phyloP scores from a whole-genome alignment of 2,329 filamentous ascomycete genomes.

The Nemania serpens region DNA sequence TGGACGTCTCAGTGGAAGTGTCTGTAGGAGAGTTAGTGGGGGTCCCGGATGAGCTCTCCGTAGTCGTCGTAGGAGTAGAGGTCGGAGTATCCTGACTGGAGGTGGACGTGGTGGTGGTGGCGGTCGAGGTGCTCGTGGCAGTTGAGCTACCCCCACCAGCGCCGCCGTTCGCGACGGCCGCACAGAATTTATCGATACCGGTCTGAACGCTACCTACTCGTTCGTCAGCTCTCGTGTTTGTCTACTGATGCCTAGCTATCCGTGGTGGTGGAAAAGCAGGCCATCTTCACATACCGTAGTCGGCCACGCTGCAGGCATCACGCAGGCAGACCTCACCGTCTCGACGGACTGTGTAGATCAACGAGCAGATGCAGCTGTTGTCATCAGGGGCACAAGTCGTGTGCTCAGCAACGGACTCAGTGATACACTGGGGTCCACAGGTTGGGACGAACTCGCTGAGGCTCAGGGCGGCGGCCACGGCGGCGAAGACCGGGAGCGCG shows the following conservation, averaged over 20 bases:
- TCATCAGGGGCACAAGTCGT: conserved; percentile 36
- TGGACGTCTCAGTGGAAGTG: conserved; percentile 18
- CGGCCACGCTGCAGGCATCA: conserved; percentile 32
- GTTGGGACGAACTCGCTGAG: conserved; percentile 36
- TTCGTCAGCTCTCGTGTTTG: conserved; percentile 9
- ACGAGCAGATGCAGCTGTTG: conserved; percentile 37
- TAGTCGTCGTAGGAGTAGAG: conserved; percentile 18
- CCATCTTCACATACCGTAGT: conserved; percentile 36
- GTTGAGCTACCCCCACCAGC: conserved; percentile 14
- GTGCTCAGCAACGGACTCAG: conserved; percentile 31
- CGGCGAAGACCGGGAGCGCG: conserved; percentile 34
- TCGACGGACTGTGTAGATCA: conserved; percentile 37
- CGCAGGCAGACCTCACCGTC: conserved; percentile 40
- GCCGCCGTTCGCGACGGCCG: conserved; percentile 28
- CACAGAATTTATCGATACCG: conserved; percentile 38
- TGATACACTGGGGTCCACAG: conserved; percentile 36
- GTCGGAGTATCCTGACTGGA: conserved; percentile 24
- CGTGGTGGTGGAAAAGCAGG: neutral
- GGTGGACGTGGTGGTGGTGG: conserved; percentile 17
- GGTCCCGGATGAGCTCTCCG: conserved; percentile 25
- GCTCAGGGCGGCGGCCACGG: conserved; percentile 34
- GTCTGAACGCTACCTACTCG: conserved; percentile 35
- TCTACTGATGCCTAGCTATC: neutral
- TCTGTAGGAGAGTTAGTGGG: conserved; percentile 27
- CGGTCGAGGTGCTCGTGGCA: conserved; percentile 15